A percentile compares a stretch with the other conserved stretches of the same genome.
phyloP scores from a whole-genome alignment of 2,329 filamentous ascomycete species.

The Fusarium buharicum region DNA sequence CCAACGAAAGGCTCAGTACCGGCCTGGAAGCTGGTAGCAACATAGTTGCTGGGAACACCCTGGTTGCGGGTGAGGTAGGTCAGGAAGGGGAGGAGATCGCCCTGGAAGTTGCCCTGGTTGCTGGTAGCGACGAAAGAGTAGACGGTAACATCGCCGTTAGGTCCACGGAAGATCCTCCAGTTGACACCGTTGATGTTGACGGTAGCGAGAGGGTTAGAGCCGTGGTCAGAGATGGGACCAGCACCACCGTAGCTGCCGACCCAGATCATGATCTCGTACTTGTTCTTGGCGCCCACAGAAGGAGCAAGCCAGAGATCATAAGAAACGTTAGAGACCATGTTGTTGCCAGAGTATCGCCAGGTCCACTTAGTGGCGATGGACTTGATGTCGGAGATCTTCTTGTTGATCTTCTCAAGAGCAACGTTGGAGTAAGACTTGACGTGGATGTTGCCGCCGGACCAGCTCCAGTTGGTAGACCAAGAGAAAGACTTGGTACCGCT shows the following conservation, averaged over 20 bases:
- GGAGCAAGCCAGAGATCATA: slow-evolving; percentile 70
- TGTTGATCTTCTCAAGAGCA: slow-evolving; percentile 51
- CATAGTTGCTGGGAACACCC: slow-evolving; percentile 45
- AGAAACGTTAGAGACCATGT: slow-evolving; percentile 64
- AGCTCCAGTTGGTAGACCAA: slow-evolving; percentile 57
- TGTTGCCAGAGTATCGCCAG: slow-evolving; percentile 47
- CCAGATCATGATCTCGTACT: slow-evolving; percentile 76
- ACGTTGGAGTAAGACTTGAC: slow-evolving; percentile 61
- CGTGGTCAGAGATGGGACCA: slow-evolving; percentile 59
- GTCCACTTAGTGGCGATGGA: slow-evolving; percentile 52
- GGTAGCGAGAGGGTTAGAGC: slow-evolving; percentile 47
- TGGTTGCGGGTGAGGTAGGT: slow-evolving; percentile 63
- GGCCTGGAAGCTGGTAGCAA: slow-evolving; percentile 41
- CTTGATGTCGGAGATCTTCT: slow-evolving; percentile 50
- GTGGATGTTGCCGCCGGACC: slow-evolving; percentile 51
- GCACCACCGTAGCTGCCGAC: slow-evolving; percentile 67
- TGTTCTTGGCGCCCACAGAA: slow-evolving; percentile 54
- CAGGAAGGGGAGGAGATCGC: slow-evolving; percentile 67
- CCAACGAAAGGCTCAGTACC: slow-evolving; percentile 69
- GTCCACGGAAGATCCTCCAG: slow-evolving; percentile 71
- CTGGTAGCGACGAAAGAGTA: slow-evolving; percentile 62
- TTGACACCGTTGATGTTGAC: slow-evolving; percentile 62
- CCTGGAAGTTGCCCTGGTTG: slow-evolving; percentile 63
- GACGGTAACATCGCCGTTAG: slow-evolving; percentile 68
- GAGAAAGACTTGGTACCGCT: slow-evolving; percentile 46